Evolutionary conservation across 2,329 filamentous ascomycete genomes (phyloP).

Genomic region (Calonectria pseudoturangicola): DNA sequence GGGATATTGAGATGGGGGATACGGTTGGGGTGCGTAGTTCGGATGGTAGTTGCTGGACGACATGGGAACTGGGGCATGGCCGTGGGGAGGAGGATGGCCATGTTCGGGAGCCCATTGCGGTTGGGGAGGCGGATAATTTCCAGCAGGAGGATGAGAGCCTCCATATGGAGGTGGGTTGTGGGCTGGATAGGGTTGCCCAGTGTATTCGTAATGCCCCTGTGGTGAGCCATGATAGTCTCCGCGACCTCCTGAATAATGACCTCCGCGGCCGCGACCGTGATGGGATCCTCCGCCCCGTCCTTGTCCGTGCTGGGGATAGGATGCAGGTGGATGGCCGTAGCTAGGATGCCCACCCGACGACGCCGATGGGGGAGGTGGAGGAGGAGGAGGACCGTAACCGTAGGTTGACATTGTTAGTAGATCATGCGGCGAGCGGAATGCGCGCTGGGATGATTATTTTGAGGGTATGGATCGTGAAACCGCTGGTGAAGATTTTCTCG

Average conservation of each 20-base stretch:
- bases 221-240: conserved; percentile 64
- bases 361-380: conserved; percentile 65
- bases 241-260: conserved; percentile 61
- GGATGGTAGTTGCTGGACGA: conserved; percentile 75
- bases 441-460: background rate
- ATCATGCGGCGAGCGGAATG: conserved; percentile 9
- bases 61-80: conserved; percentile 69
- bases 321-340: conserved; percentile 63
- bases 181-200: conserved; percentile 60
- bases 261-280: conserved; percentile 63
- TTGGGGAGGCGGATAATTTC: conserved; percentile 61
- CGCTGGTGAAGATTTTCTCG: background rate
- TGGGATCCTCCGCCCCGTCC: conserved; percentile 62
- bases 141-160: conserved; percentile 60
- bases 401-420: conserved; percentile 67
- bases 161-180: conserved; percentile 57
- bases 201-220: conserved; percentile 66
- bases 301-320: conserved; percentile 62
- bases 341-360: conserved; percentile 57
- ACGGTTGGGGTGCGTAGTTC: conserved; percentile 75
- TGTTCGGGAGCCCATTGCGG: conserved; percentile 66
- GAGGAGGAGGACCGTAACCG: conserved; percentile 73
- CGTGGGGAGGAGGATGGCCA: conserved; percentile 63
- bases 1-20: conserved; percentile 64
- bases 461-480: background rate